Conservation (phyloP, 345 rosid genomes). For the Boechera stricta region DNA sequence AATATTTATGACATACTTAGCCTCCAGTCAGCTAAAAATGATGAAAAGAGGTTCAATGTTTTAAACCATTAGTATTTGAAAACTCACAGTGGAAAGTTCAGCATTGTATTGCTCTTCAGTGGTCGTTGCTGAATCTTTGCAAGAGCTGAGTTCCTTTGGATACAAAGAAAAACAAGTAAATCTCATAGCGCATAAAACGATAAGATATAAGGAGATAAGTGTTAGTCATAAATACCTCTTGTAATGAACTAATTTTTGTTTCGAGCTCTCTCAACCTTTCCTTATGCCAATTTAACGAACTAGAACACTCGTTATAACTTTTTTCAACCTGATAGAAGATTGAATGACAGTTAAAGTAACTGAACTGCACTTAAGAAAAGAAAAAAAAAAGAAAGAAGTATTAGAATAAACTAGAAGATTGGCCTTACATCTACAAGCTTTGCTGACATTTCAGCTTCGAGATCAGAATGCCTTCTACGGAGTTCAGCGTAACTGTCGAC, state of each 20-base stretch:
- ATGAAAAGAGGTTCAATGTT: not conserved
- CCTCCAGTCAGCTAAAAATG: constrained; percentile 12
- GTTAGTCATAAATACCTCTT: constrained; percentile 58
- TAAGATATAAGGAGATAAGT: constrained; percentile 14
- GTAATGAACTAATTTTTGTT: constrained; percentile 55
- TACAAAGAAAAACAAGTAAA: constrained; percentile 40
- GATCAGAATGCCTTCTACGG: constrained; percentile 69
- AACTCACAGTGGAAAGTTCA: constrained; percentile 85
- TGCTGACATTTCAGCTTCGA: constrained; percentile 79
- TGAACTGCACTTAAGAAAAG: not conserved
- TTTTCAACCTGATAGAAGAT: constrained; percentile 60
- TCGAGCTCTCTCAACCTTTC: constrained; percentile 83
- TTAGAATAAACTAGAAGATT: not conserved
- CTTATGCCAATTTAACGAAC: constrained; percentile 73
- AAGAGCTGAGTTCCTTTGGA: constrained; percentile 69
- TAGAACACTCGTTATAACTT: constrained; percentile 61
- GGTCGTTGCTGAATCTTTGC: constrained; percentile 70
- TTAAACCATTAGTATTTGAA: not conserved
- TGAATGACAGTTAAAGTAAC: constrained; percentile 5
- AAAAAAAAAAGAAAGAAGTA: constrained; percentile 4
- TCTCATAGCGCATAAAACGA: constrained; percentile 13
- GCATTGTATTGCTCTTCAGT: constrained; percentile 73
- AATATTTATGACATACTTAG: constrained; percentile 11
- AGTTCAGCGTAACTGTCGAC: constrained; percentile 63
- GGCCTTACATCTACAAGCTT: constrained; percentile 74